Base-by-base conservation (phyloP, 352 stramenopile species). In the Pythium oligandrum region DNA sequence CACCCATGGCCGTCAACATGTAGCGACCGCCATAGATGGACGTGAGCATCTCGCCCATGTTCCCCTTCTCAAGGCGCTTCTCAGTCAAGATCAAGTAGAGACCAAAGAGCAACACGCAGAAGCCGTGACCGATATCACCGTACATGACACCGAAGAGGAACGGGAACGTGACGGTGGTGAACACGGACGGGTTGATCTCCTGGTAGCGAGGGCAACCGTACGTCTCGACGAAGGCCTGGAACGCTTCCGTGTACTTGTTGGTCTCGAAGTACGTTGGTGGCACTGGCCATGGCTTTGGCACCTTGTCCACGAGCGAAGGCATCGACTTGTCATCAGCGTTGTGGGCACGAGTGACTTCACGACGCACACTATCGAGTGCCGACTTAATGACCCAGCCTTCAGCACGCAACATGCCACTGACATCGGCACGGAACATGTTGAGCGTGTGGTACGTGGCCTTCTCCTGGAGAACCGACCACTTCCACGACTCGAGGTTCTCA, bases 101-200 rank as follows among this genome's bases (percentile, higher is more conserved):
- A 33, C 93, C 96, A 55, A 96, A 91, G 48, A 97, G 75, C 60
- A 98, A 84, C 30, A 99, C 78, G 66, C 96, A 98, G 17, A 96
- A 75, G 34, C 96, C 96, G 66, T 99, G 97, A 12, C 97, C 97
- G 44, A 99, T 98, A 77, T 99, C 97, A 55, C 97, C 97, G 71
- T 99, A 99, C 97, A 99, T 99, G 65, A 99, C 95, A 55, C 97
- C 97, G 64, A 99, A 99, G 17, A 99, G 78, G 73, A 99, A 99
- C 51, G 97, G 97, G 73, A 99, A 99, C 43, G 96, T 99, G n/a
- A 98, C 94, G 9, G 96, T 93, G 30, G 97, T 99, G 69, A 99
- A 99, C 40, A 99, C 79, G 11, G 97, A 97, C 38, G 97, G 97
- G 64, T 99, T 99, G 60, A 97, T 92, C 78, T 99, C 97, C 49